A percentile compares a stretch with the other conserved stretches of the same genome.
Conservation (phyloP, 257 asterid species). For the Scutellaria galericulata region DNA sequence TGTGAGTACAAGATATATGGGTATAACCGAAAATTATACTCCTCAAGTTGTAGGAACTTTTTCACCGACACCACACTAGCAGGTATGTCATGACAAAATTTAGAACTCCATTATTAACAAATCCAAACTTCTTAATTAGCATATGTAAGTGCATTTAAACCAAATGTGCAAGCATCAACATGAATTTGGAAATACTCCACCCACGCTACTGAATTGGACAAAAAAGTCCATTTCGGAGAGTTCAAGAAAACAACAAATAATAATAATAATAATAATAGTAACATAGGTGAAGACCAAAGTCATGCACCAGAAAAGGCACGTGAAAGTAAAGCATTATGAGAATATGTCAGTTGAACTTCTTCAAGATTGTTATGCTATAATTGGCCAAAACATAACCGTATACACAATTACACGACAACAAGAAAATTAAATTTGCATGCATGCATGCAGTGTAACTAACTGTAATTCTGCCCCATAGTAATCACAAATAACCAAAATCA, state of each 20-base stretch:
- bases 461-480: background rate
- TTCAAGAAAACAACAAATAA: background rate
- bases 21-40: background rate
- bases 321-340: background rate
- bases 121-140: background rate
- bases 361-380: background rate
- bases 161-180: background rate
- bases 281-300: background rate
- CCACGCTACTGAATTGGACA: conserved; percentile 12
- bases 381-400: background rate
- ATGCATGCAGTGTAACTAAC: conserved; percentile 23
- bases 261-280: background rate
- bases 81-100: conserved; percentile 5
- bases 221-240: background rate
- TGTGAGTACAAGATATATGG: background rate
- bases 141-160: background rate
- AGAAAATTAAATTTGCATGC: background rate
- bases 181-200: conserved; percentile 1
- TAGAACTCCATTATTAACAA: background rate
- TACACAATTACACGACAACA: background rate
- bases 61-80: background rate
- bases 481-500: conserved; percentile 17
- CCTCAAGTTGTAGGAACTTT: background rate
- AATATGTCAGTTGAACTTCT: background rate
- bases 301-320: background rate